A percentile compares a stretch with the other conserved stretches of the same genome.
Conservation (phyloP, 805 yeast genomes). For the Candida germanica region DNA sequence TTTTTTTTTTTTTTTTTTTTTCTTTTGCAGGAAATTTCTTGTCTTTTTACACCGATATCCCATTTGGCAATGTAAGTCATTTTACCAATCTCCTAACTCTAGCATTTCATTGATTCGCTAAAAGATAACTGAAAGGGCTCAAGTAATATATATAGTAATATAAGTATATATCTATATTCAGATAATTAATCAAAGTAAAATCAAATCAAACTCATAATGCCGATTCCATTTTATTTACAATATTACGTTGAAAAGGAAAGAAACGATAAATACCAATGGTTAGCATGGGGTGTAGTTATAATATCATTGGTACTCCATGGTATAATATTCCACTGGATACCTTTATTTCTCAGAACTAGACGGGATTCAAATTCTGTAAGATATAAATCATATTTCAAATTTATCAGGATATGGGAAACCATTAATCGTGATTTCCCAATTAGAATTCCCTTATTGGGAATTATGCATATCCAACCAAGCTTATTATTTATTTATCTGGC, state of each 20-base stretch:
- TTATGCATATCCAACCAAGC: constrained; percentile 42
- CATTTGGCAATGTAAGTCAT: too few species aligned
- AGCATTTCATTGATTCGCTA: too few species aligned
- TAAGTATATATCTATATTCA: not conserved
- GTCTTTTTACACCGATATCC: too few species aligned
- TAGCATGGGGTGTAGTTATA: constrained; percentile 25
- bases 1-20: too few species aligned
- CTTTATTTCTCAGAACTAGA: constrained; percentile 25
- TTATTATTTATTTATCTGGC: constrained; percentile 23
- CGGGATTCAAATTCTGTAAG: constrained; percentile 17
- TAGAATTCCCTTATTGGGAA: constrained; percentile 17
- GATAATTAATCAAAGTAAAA: not conserved
- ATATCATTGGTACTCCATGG: constrained; percentile 35
- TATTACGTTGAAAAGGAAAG: constrained; percentile 36
- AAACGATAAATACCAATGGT: constrained; percentile 35
- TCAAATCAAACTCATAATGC: not conserved
- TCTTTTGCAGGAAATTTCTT: too few species aligned
- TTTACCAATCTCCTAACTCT: too few species aligned
- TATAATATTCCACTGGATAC: constrained; percentile 41
- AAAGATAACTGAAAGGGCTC: too few species aligned
- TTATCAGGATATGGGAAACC: constrained; percentile 25
- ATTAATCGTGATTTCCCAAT: constrained; percentile 22
- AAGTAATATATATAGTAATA: too few species aligned
- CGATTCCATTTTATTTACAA: constrained; percentile 36
- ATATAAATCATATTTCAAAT: constrained; percentile 21